Evolutionary conservation across 805 yeast species (phyloP).

Genomic region (Nakazawaea wyomingensis): DNA sequence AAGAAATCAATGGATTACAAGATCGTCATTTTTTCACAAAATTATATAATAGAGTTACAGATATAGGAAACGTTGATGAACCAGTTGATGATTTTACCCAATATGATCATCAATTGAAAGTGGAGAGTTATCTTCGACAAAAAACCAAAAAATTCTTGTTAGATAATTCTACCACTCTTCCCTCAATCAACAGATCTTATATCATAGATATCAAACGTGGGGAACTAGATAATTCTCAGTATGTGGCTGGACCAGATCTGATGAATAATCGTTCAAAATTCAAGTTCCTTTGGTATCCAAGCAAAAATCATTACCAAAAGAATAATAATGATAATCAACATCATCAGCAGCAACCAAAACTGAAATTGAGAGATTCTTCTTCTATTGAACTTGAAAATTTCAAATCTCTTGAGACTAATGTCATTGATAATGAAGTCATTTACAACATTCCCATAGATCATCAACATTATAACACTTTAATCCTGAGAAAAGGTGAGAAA

Average conservation of each 20-base stretch:
- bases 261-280: not conserved
- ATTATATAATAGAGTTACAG: slow-evolving; percentile 19
- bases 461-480: slow-evolving; percentile 5
- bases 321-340: not conserved
- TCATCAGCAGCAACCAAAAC: not conserved
- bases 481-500: not conserved
- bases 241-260: slow-evolving; percentile 9
- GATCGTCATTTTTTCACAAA: slow-evolving; percentile 18
- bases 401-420: slow-evolving; percentile 11
- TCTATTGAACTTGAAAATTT: slow-evolving; percentile 2
- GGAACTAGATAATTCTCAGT: slow-evolving; percentile 5
- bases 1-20: slow-evolving; percentile 4
- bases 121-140: slow-evolving; percentile 22
- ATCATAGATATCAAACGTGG: slow-evolving; percentile 4
- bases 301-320: not conserved
- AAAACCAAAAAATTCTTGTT: slow-evolving; percentile 14
- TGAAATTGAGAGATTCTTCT: not conserved
- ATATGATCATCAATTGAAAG: slow-evolving; percentile 21
- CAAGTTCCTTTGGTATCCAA: too few species aligned
- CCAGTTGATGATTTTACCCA: slow-evolving; percentile 23
- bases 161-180: not conserved
- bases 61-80: not conserved
- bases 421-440: slow-evolving; percentile 8
- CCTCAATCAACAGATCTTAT: slow-evolving; percentile 1
- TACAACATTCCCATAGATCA: slow-evolving; percentile 12